A percentile compares a stretch with the other conserved stretches of the same genome.
phyloP scores from a whole-genome alignment of 192 early-diverging fungal species.

The Umbelopsis vinacea region DNA sequence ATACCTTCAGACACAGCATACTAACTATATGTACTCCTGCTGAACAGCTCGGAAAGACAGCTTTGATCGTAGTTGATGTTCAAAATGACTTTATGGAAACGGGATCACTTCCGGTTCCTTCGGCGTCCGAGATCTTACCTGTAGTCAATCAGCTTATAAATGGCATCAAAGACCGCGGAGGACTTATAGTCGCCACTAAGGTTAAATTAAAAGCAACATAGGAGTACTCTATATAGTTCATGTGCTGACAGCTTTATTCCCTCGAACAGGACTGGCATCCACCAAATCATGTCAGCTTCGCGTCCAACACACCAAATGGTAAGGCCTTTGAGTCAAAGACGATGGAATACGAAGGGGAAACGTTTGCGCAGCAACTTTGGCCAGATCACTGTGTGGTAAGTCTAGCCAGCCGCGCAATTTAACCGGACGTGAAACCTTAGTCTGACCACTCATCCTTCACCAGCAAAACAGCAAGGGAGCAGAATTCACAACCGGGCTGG shows the following conservation, averaged over 20 bases:
- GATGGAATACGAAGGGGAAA: conserved; percentile 25
- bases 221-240: neutral
- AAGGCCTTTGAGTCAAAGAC: conserved; percentile 21
- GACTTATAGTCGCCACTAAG: conserved; percentile 31
- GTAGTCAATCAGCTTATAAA: conserved; percentile 22
- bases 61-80: conserved; percentile 36
- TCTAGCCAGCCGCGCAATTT: neutral
- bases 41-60: conserved; percentile 21
- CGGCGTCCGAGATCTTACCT: conserved; percentile 23
- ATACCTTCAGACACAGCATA: neutral
- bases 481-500: neutral
- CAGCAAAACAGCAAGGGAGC: conserved; percentile 30
- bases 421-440: too few relatives aligned
- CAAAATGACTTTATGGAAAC: conserved; percentile 40
- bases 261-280: conserved; percentile 38
- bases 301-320: conserved; percentile 28
- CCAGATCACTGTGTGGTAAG: conserved; percentile 43
- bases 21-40: neutral
- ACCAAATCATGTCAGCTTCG: conserved; percentile 36
- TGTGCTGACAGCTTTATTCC: neutral
- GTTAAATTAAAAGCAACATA: neutral
- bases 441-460: neutral
- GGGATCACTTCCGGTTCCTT: conserved; percentile 29
- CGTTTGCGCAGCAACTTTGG: conserved; percentile 27
- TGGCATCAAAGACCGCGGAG: conserved; percentile 10